Conservation (phyloP, 371 early-diverging fungal genomes). For the Funneliformis caledonium region DNA sequence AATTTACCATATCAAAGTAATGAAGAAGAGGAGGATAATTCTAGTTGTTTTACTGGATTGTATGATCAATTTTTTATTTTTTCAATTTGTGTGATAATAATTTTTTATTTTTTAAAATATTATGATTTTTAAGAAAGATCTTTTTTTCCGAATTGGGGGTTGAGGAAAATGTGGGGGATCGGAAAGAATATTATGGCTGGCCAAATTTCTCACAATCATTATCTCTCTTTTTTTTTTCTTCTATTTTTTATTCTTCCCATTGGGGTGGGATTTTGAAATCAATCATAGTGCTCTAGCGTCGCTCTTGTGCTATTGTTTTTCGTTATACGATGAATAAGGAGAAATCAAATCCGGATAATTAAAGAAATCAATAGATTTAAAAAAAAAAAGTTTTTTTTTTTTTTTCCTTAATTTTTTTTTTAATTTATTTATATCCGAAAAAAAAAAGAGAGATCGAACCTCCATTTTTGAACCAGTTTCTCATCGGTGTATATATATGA, state of each 20-base stretch:
- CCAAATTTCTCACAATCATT: not conserved
- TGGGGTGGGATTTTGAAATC: too few species aligned
- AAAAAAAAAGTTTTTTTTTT: too few species aligned
- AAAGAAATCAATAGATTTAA: too few species aligned
- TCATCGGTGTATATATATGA: too few species aligned
- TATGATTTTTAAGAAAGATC: not conserved
- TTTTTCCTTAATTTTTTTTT: too few species aligned
- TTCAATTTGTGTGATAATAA: constrained; percentile 5
- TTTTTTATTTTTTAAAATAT: not conserved
- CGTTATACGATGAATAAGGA: constrained; percentile 12
- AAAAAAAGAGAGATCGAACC: too few species aligned
- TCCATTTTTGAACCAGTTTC: too few species aligned
- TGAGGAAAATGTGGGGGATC: not conserved
- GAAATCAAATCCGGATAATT: not conserved
- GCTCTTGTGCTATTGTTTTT: constrained; percentile 22
- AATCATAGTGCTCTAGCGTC: constrained; percentile 3
- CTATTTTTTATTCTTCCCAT: not conserved
- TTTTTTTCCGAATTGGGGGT: not conserved
- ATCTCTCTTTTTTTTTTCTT: not conserved
- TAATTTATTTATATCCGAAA: too few species aligned
- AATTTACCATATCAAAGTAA: not conserved
- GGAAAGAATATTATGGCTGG: too few species aligned
- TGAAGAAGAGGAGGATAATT: constrained; percentile 32
- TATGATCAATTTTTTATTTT: constrained; percentile 33
- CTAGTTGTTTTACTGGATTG: constrained; percentile 36